Conservation (phyloP, 202 grass and related monocot species). For the Eragrostis tef region DNA sequence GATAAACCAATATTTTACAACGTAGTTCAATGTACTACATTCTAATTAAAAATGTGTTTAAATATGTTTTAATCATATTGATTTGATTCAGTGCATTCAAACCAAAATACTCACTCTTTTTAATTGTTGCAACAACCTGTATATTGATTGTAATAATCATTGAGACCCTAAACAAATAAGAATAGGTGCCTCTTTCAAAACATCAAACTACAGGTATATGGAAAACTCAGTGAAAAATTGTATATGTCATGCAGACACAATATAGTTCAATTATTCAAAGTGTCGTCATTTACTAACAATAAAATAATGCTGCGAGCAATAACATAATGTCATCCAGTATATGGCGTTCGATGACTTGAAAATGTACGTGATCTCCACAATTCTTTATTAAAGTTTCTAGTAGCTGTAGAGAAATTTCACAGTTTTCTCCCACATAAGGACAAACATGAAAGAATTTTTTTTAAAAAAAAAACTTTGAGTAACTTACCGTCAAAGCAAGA, state of each 20-base stretch:
- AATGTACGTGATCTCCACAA: constrained; percentile 76
- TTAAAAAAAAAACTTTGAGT: not conserved
- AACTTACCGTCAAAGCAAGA: constrained; percentile 75
- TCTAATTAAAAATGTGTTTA: not conserved
- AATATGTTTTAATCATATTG: too few species aligned
- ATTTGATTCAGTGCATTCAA: not conserved
- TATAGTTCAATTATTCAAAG: not conserved
- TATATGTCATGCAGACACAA: not conserved
- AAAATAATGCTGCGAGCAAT: not conserved
- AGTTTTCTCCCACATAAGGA: constrained; percentile 8
- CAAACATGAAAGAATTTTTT: not conserved
- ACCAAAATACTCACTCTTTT: not conserved
- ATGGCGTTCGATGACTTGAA: constrained; percentile 73
- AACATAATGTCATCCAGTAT: constrained; percentile 70
- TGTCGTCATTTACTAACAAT: not conserved
- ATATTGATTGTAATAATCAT: not conserved
- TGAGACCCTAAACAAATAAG: not conserved
- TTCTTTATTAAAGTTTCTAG: constrained; percentile 90
- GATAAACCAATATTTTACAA: not conserved
- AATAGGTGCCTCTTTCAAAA: not conserved
- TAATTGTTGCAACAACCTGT: not conserved
- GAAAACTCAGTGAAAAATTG: not conserved
- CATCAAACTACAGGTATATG: not conserved
- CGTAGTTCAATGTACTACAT: not conserved
- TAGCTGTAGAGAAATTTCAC: constrained; percentile 53